Evolutionary conservation across 345 rosid species (phyloP).

Genomic region (Toxicodendron radicans): DNA sequence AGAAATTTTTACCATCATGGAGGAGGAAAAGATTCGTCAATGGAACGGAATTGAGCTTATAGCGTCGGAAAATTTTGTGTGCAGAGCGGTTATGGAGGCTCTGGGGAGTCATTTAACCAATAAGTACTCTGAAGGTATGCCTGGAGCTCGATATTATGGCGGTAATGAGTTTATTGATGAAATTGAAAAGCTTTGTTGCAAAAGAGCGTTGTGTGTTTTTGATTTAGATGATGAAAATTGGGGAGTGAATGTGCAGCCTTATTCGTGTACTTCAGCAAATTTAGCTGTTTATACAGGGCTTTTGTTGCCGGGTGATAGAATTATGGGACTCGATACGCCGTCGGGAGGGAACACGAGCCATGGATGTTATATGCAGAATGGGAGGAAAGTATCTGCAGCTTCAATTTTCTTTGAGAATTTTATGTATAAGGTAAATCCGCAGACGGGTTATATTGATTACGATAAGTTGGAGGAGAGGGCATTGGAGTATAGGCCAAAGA

Average conservation of each 20-base stretch:
- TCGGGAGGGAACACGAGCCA: conserved; percentile 86
- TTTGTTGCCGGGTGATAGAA: conserved; percentile 63
- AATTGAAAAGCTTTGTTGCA: conserved; percentile 64
- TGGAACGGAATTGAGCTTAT: conserved; percentile 67
- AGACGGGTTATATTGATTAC: conserved; percentile 66
- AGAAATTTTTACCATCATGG: conserved; percentile 56
- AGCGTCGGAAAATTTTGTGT: conserved; percentile 79
- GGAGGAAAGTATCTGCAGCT: conserved; percentile 75
- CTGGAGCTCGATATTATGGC: conserved; percentile 67
- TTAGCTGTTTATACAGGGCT: conserved; percentile 69
- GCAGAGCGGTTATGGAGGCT: conserved; percentile 77
- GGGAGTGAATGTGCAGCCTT: conserved; percentile 88
- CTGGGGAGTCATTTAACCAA: conserved; percentile 76
- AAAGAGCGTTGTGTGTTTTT: conserved; percentile 69
- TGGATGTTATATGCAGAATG: conserved; percentile 70
- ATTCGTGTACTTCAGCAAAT: conserved; percentile 80
- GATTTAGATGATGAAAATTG: conserved; percentile 54
- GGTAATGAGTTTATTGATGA: conserved; percentile 77
- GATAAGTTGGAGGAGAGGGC: conserved; percentile 87
- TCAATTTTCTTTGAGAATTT: conserved; percentile 86
- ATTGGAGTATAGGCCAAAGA: conserved; percentile 76
- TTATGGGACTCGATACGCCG: conserved; percentile 76
- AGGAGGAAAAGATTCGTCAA: conserved; percentile 64
- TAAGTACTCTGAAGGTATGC: conserved; percentile 77
- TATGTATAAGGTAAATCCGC: conserved; percentile 75